Evolutionary conservation across 2,329 filamentous ascomycete genomes (phyloP), one percentile per base, ranked within the genome.

Genomic region (Magnaporthales sp.): DNA sequence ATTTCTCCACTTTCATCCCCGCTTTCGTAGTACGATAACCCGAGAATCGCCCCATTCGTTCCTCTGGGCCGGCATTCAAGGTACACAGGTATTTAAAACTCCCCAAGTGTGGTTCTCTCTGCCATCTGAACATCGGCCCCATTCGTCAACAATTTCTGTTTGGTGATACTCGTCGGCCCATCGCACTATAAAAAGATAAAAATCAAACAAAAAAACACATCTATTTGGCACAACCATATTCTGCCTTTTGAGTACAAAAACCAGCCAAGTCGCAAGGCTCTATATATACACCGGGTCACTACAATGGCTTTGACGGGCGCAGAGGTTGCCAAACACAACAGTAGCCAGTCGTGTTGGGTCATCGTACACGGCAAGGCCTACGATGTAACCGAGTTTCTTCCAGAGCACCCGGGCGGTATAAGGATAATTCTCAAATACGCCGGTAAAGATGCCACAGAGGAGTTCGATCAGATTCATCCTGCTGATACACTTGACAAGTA

Each of bases 391-490:
- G 70, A 71, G 30, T 79, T 78, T 63, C 67, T 79, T 10, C 67
- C 71, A 88, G 92, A 96, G 77, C 93, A 97, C 74, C 93, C 93
- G 27, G 93, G 93, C 68, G 93, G 92, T 51, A 84, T 88, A 71
- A 95, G 94, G 75, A 96, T 98, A 76, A 98, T 99, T 74, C 85
- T 99, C 70, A 97, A 97, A 80, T 97, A 97, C 79, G 93, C 93
- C 31, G 93, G 93, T 73, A 96, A 94, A 83, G 93, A 97, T 82
- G 93, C 93, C 54, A 96, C 93, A 46, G 91, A 93, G 76, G 92
- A 92, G 74, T 97, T 91, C 78, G 92, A 96, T 63, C 93, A 93
- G 46, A 95, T 97, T 70, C 85, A 88, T 76, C 93, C 93, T 2
- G 91, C 91, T 15, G 93, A 97, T 78, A 97, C 93, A 0, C 86